phyloP scores from a whole-genome alignment of 768 basidiomycete species.

The Russula sp. region DNA sequence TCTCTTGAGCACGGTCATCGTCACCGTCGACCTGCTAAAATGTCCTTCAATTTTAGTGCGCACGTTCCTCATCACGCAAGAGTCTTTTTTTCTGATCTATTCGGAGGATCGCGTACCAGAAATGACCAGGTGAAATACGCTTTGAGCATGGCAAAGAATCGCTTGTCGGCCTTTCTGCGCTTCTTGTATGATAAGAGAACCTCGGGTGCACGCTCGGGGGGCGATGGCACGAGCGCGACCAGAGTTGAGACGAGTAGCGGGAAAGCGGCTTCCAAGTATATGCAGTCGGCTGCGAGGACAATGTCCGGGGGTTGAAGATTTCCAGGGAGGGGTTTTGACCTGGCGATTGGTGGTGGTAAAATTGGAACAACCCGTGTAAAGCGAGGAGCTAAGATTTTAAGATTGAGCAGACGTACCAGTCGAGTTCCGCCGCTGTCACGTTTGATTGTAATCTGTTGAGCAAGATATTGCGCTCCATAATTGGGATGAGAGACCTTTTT shows the following conservation, averaged over 20 bases:
- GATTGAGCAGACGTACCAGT: constrained; percentile 57
- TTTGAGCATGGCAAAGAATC: constrained; percentile 77
- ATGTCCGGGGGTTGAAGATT: constrained; percentile 52
- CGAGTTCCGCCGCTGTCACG: constrained; percentile 66
- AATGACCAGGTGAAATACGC: constrained; percentile 68
- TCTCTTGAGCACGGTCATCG: constrained; percentile 58
- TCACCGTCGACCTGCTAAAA: constrained; percentile 43
- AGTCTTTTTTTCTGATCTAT: background rate
- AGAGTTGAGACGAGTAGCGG: constrained; percentile 82
- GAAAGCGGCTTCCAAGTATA: constrained; percentile 93
- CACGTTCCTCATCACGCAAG: background rate
- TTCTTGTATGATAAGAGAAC: constrained; percentile 94
- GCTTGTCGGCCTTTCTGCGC: constrained; percentile 86
- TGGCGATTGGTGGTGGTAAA: constrained; percentile 33
- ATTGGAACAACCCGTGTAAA: background rate
- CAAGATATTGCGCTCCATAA: constrained; percentile 72
- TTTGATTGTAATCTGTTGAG: constrained; percentile 57
- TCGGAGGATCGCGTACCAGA: constrained; percentile 44
- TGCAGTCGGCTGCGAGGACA: constrained; percentile 89
- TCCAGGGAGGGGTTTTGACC: constrained; percentile 61
- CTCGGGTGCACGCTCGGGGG: constrained; percentile 44
- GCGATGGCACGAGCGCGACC: constrained; percentile 49
- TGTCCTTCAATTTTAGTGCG: background rate
- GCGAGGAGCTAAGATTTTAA: background rate
- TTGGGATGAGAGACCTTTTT: constrained; percentile 65